Evolutionary conservation across 768 basidiomycete species (phyloP).

Genomic region (Lactarius deliciosus): DNA sequence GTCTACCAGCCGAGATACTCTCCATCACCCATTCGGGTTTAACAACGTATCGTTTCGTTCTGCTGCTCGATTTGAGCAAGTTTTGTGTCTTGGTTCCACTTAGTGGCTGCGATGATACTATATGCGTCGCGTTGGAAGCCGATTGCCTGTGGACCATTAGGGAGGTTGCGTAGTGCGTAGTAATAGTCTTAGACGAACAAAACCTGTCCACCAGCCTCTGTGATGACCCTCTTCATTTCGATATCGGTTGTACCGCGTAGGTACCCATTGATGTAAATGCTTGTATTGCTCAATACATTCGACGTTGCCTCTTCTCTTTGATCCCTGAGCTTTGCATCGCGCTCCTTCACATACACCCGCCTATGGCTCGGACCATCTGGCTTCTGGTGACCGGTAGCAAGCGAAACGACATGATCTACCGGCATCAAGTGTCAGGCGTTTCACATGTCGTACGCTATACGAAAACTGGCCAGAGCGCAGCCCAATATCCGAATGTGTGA

Average conservation of each 20-base stretch:
- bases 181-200: slow-evolving; percentile 45
- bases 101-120: slow-evolving; percentile 70
- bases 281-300: slow-evolving; percentile 43
- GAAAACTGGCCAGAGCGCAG: slow-evolving; percentile 55
- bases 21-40: slow-evolving; percentile 75
- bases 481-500: slow-evolving; percentile 68
- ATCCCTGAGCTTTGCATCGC: slow-evolving; percentile 34
- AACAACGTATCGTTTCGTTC: slow-evolving; percentile 58
- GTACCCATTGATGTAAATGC: slow-evolving; percentile 72
- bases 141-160: slow-evolving; percentile 42
- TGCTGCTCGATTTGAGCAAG: slow-evolving; percentile 51
- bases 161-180: not conserved
- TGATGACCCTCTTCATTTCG: slow-evolving; percentile 70
- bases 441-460: slow-evolving; percentile 2
- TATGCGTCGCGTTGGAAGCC: slow-evolving; percentile 70
- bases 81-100: slow-evolving; percentile 72
- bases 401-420: slow-evolving; percentile 59
- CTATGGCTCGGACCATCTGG: slow-evolving; percentile 32
- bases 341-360: slow-evolving; percentile 30
- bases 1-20: slow-evolving; percentile 59
- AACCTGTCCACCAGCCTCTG: slow-evolving; percentile 63
- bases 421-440: slow-evolving; percentile 9
- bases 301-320: slow-evolving; percentile 31
- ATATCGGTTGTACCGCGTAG: slow-evolving; percentile 71
- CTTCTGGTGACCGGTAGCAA: slow-evolving; percentile 47